Evolutionary conservation across 2,329 filamentous ascomycete genomes (phyloP).

Genomic region (Ceratocystis ficicola): DNA sequence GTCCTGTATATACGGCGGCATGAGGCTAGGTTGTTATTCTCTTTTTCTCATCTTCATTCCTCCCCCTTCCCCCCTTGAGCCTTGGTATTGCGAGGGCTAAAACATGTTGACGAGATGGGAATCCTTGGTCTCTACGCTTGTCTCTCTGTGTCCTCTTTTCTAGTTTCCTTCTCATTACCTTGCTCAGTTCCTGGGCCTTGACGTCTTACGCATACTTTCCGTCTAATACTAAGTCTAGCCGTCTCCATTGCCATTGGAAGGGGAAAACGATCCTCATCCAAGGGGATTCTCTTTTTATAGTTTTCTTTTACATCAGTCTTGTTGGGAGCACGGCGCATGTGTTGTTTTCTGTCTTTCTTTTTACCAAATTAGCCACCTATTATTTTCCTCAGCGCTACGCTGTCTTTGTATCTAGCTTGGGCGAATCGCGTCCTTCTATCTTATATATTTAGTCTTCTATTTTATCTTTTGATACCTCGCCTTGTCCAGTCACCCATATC

Average conservation of each 20-base stretch:
- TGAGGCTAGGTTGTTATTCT: not conserved
- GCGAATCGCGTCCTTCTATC: not conserved
- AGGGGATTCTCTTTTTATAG: not conserved
- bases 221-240: slow-evolving; percentile 4
- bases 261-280: not conserved
- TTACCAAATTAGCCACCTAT: slow-evolving; percentile 4
- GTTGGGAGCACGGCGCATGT: slow-evolving; percentile 16
- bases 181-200: not conserved
- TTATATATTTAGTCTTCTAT: not conserved
- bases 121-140: not conserved
- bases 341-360: slow-evolving; percentile 11
- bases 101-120: not conserved
- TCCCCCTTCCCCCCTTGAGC: not conserved
- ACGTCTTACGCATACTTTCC: not conserved
- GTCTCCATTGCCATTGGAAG: not conserved
- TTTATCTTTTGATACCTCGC: not conserved
- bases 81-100: not conserved
- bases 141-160: slow-evolving; percentile 23
- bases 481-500: too few relatives aligned
- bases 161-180: slow-evolving; percentile 20
- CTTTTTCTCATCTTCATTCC: not conserved
- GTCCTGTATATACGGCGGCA: not conserved
- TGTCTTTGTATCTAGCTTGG: not conserved
- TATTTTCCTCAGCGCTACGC: not conserved
- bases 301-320: slow-evolving; percentile 11